Base-by-base conservation (phyloP, 192 early-diverging fungal genomes). In the Helicostylum pulchrum region DNA sequence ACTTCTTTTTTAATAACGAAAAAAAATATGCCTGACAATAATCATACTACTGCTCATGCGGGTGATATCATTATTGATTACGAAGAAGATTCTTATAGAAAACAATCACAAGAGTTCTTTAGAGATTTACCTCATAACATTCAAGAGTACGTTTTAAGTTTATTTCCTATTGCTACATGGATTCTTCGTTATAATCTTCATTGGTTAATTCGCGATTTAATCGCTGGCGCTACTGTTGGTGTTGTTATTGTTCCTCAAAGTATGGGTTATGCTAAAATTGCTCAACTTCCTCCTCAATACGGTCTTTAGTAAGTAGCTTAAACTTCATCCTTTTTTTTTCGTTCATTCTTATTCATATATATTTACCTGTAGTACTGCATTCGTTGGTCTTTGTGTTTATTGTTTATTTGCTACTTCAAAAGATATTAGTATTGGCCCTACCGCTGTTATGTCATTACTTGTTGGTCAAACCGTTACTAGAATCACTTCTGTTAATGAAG, bases 291-390 rank as follows among this genome's bases (percentile, higher is more conserved):
- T 15, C 74, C 83, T n/a, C 71, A 93, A 76, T 88, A 89, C 53
- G 91, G 91, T 49, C 74, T 93, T n/a, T 93, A 91, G 78, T 87
- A 69, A 69, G 67, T n/a, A n/a, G n/a, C n/a, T n/a, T n/a, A n/a
- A n/a, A n/a, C n/a, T n/a, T n/a, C n/a, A n/a, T n/a, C n/a, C n/a
- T 42, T 26, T 57, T 9, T 20, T 14, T 43, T 39, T 43, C 14
- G 34, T n/a, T 31, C 7, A 4, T 14, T 10, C 4, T 56, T 17
- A 15, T 39, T 14, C 21, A 44, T 34, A 39, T 43, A 42, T 10
- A n/a, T 34, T 20, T 43, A 14, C 21, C 34, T 20, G 46, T 69
- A 69, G 67, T 54, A 63, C 90, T 61, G 78, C 82, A 43, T 89
- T 92, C 64, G 74, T 88, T 32, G 88, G 91, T 46, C 71, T 57